phyloP scores from a whole-genome alignment of 2,329 filamentous ascomycete genomes.

The Hymenoscyphus fraxineus region DNA sequence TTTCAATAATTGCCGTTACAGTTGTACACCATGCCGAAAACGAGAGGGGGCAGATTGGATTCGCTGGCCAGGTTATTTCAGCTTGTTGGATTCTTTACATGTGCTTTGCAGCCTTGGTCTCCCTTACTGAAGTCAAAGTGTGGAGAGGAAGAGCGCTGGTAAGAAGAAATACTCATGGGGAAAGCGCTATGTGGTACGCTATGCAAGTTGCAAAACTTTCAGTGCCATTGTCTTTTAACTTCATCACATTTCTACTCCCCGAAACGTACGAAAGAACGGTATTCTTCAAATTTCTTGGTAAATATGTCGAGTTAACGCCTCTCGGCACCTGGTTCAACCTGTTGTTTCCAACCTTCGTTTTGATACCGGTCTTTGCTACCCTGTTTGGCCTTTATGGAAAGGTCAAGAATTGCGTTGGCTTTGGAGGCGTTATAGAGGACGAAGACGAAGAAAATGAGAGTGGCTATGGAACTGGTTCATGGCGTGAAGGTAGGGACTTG shows the following conservation, averaged over 20 bases:
- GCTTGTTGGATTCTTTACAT: slow-evolving; percentile 93
- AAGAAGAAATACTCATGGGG: slow-evolving; percentile 83
- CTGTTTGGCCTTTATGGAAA: slow-evolving; percentile 86
- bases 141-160: slow-evolving; percentile 94
- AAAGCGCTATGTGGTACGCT: slow-evolving; percentile 94
- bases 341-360: slow-evolving; percentile 82
- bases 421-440: slow-evolving; percentile 67
- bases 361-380: slow-evolving; percentile 80
- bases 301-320: slow-evolving; percentile 76
- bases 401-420: slow-evolving; percentile 69
- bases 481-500: slow-evolving; percentile 86
- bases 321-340: slow-evolving; percentile 81
- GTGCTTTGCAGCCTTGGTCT: slow-evolving; percentile 82
- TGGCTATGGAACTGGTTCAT: slow-evolving; percentile 73
- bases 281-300: slow-evolving; percentile 84
- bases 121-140: slow-evolving; percentile 90
- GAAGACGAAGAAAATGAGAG: slow-evolving; percentile 61
- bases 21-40: slow-evolving; percentile 58
- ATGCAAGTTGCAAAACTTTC: slow-evolving; percentile 89
- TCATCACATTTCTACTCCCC: slow-evolving; percentile 79
- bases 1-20: slow-evolving; percentile 65
- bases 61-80: slow-evolving; percentile 80
- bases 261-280: slow-evolving; percentile 71
- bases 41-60: slow-evolving; percentile 71
- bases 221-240: slow-evolving; percentile 93